Base-by-base conservation (phyloP, 192 early-diverging fungal species). In the Podila clonocystis region DNA sequence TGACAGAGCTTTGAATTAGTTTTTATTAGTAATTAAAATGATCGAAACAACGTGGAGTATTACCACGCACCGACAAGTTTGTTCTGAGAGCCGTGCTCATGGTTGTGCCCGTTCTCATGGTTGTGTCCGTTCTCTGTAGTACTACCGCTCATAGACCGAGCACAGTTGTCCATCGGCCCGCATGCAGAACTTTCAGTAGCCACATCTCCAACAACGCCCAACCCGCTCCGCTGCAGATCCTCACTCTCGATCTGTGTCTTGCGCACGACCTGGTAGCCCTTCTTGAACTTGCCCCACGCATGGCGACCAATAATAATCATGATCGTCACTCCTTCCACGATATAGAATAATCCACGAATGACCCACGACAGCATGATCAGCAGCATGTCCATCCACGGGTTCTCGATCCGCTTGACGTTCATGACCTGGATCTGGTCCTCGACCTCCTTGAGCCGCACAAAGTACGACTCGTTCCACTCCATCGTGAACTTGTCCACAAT, bases 331-430 rank as follows among this genome's bases (percentile, higher is more conserved):
- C 70, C 77, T 26, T 80, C 77, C 3, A 80, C 77, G 22, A 80
- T 63, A 33, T 80, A 80, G 30, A 80, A 80, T 17, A 80, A 29
- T 3, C 77, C 77, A 36, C 77, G 70, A 45, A 80, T 80, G 13
- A 80, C 30, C 77, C 77, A 80, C 9, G 77, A 80, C 52, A 80
- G 38, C 77, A 80, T 80, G 57, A 80, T 80, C 61, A 80, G 24
- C 30, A 80, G 59, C 70, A 80, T 73, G 33, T 80, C 77, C 77
- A 80, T 73, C 77, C 77, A 80, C 2, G 77, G 77, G 58, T 80
- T 80, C 58, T 80, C 77, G 20, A 80, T 80, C 36, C 77, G 61
- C 62, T 80, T 80, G 30, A 73, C 26, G 66, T 80, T 80, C 77
- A 80, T 80, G 28, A 68, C 48, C 49, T 80, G 77, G 34, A 80